phyloP scores from a whole-genome alignment of 345 rosid species.

The Hibiscus syriacus region DNA sequence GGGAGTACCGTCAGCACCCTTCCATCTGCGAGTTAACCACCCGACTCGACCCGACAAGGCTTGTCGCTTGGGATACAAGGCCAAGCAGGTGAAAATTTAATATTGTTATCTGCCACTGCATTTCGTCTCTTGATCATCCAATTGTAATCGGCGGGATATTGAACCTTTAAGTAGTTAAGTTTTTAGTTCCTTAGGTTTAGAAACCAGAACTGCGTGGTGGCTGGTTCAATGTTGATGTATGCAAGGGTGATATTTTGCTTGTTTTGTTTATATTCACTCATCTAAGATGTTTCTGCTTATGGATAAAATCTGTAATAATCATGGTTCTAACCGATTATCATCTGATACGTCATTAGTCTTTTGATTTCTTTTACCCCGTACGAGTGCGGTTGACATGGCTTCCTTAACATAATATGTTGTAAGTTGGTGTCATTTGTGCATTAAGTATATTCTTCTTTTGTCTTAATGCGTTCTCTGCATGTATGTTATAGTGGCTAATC shows the following conservation, averaged over 20 bases:
- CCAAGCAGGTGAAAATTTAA: slow-evolving; percentile 69
- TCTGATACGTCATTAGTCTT: too few relatives aligned
- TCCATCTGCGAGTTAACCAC: slow-evolving; percentile 79
- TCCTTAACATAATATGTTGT: too few relatives aligned
- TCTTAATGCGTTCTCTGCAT: neutral
- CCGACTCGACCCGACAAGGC: slow-evolving; percentile 99
- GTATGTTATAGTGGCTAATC: neutral
- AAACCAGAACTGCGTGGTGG: neutral
- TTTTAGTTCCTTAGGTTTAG: neutral
- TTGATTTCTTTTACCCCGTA: too few relatives aligned
- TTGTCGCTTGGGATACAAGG: slow-evolving; percentile 92
- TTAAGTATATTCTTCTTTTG: neutral
- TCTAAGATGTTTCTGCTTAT: too few relatives aligned
- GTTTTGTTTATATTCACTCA: neutral
- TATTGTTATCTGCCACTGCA: slow-evolving; percentile 12
- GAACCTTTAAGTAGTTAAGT: too few relatives aligned
- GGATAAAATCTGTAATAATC: too few relatives aligned
- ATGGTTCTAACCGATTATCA: too few relatives aligned
- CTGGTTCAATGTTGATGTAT: neutral
- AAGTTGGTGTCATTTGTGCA: neutral
- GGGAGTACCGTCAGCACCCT: slow-evolving; percentile 98
- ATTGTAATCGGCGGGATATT: too few relatives aligned
- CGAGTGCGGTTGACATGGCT: too few relatives aligned
- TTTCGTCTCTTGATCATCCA: too few relatives aligned
- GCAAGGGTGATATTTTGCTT: neutral